Base-by-base conservation (phyloP, 805 yeast species). In the Yamadazyma tumulicola region DNA sequence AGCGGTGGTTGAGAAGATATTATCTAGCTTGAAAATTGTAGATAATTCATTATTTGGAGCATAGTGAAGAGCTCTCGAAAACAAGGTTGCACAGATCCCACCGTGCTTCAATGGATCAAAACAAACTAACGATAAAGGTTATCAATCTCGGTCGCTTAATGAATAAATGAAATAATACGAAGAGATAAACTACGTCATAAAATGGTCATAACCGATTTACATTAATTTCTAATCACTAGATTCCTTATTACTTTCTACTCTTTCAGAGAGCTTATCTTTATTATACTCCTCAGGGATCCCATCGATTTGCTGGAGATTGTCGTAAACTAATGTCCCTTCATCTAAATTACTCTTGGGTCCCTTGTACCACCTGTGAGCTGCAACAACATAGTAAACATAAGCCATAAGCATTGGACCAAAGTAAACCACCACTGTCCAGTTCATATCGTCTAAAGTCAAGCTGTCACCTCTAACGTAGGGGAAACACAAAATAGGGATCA, bases 381-480 rank as follows among this genome's bases (percentile, higher is more conserved):
- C 72, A 9, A 70, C 57, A 24, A 59, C 50, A 45, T 53, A 79
- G 75, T 79, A 79, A 3, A 64, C 37, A 17, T 66, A 47, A n/a
- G 74, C 71, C 15, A 77, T 32, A 14, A 74, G 40, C 74, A 79
- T 61, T 9, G 82, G 75, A 2, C 80, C 83, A 49, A 74, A 76
- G 55, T 67, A 77, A 6, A 79, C 82, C 13, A 77, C 67, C 26
- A 59, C 67, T 1, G 85, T 79, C 82, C 83, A 79, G 57, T 79
- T 79, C 83, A 77, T 77, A 24, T 41, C 34, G 21, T 57, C 66
- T 39, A 54, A 57, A 36, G 59, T 65, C 48, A 67, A 55, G 42
- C 64, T 48, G 16, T 36, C 35, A 11, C 74, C 74, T 29, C 40
- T 46, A 5, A 45, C 53, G 19, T 52, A 41, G 21, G 83, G 82